Percentiles rank a stretch among this genome's conserved stretches.
Conservation (phyloP, 1,284 basidiomycete species). For the Cryptococcus wingfieldii region DNA sequence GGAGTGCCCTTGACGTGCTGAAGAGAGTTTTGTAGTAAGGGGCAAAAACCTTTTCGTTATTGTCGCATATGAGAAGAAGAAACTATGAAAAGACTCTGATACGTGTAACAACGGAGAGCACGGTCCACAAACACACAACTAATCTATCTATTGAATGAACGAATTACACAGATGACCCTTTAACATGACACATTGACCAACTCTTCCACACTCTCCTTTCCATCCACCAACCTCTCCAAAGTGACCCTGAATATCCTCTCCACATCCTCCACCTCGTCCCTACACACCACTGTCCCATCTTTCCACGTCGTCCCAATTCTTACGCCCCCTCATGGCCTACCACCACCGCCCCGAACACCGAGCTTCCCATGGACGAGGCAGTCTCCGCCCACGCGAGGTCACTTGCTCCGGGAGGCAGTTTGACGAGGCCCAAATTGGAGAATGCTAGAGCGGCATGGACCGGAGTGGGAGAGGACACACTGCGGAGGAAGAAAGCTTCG, state of each 20-base stretch:
- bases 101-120: too few species aligned
- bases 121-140: too few species aligned
- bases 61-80: too few species aligned
- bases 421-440: slow-evolving; percentile 33
- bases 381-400: slow-evolving; percentile 36
- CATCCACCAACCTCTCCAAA: slow-evolving; percentile 5
- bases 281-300: slow-evolving; percentile 20
- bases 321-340: slow-evolving; percentile 34
- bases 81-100: too few species aligned
- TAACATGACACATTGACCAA: too few species aligned
- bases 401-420: slow-evolving; percentile 21
- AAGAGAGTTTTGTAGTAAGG: too few species aligned
- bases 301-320: slow-evolving; percentile 23
- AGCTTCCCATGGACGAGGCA: slow-evolving; percentile 17
- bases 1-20: too few species aligned
- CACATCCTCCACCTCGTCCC: slow-evolving; percentile 10
- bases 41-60: too few species aligned
- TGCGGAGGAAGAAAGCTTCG: slow-evolving; percentile 32
- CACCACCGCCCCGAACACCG: slow-evolving; percentile 19
- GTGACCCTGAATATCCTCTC: slow-evolving; percentile 10
- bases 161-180: too few species aligned
- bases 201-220: background rate
- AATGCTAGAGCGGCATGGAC: slow-evolving; percentile 18
- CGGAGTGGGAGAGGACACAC: slow-evolving; percentile 11
- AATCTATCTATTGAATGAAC: too few species aligned